Evolutionary conservation across 2,329 filamentous ascomycete genomes (phyloP), one percentile per base, ranked within the genome.

Genomic region (Diaporthe eres): DNA sequence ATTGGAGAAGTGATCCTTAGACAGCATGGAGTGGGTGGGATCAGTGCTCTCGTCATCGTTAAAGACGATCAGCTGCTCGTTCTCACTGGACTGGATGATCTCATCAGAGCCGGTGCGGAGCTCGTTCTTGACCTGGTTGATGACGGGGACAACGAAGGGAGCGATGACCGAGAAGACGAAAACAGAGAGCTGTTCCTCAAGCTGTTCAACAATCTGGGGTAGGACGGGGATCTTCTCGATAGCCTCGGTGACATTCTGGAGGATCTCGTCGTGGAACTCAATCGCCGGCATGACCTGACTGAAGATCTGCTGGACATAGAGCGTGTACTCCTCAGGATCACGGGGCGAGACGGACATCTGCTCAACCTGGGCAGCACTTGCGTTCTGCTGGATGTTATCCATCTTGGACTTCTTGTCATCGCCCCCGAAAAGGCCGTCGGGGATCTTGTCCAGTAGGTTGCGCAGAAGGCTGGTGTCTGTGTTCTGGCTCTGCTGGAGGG

Each of bases 1-100:
- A 81, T 97, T 97, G 78, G 93, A 94, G 84, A 98, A 98, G 85
- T 98, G 96, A 81, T 98, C 96, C 86, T 98, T 98, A 76, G 95
- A 95, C 71, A 98, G 87, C 96, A 98, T 98, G 28, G 95, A 97
- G 86, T 98, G 96, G 1, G 96, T 98, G 0, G 96, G 96, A 81
- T 98, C 93, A 28, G 91, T 92, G 77, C 87, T 94, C 71, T 90
- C 77, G 81, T 97, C 93, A 78, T 98, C 92, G 60, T 94, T 85
- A 84, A 98, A 98, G 68, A 98, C 95, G 79, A 97, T 90, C 81
- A 94, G 92, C 85, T 98, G 95, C 86, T 98, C 93, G 71, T 93
- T 91, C 83, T 93, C 90, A 83, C 94, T 96, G 86, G 93, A 95
- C 80, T 94, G 89, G 78, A 98, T 98, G 80, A 98, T 94, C 84